Evolutionary conservation across 1,284 basidiomycete genomes (phyloP), one percentile per base, ranked within the genome.

Genomic region (Volvariella volvacea): DNA sequence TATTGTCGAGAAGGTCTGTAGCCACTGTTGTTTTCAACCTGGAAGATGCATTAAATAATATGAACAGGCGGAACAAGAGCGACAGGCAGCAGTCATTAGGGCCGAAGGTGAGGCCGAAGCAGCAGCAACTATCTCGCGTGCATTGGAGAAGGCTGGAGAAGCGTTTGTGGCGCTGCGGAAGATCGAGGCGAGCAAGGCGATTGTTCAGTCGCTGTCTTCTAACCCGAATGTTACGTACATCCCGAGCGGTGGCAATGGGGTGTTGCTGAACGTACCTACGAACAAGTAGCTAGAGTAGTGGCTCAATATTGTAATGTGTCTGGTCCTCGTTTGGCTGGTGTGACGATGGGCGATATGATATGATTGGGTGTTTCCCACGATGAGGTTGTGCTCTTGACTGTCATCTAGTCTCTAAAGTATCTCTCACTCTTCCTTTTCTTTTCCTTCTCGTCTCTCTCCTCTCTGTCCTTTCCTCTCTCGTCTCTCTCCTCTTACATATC

Each of bases 101-200:
- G 94, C 96, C 1, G 95, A 99, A 66, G 96, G 96, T 49, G 95
- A 99, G 71, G 95, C 95, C 3, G 94, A 99, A 69, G 96, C 95
- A 7, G 93, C 93, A 4, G 71, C 81, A 46, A 94, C 92, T 47
- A 97, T 99, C 59, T 95, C 92, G 12, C 78, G 74, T 50, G 92
- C 96, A n/a, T 67, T 97, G 60, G 87, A 91, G 59, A 91, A 87
- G 71, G 94, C 93, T 2, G 96, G 95, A 15, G 93, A 97, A 59
- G 95, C 92, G 31, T 92, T 98, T 65, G 81, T 99, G 45, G 87
- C 92, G 49, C 83, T 99, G 64, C 78, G 94, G 57, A 92, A 94
- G 68, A 99, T 99, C 58, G 96, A 99, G 71, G 92, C 96, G 34
- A 89, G 88, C 73, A 93, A 97, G 72, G 94, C 95, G 47, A 97